A percentile compares a stretch with the other conserved stretches of the same genome.
Evolutionary conservation across 306 rosid species (phyloP).

Genomic region (Cucurbita pepo): DNA sequence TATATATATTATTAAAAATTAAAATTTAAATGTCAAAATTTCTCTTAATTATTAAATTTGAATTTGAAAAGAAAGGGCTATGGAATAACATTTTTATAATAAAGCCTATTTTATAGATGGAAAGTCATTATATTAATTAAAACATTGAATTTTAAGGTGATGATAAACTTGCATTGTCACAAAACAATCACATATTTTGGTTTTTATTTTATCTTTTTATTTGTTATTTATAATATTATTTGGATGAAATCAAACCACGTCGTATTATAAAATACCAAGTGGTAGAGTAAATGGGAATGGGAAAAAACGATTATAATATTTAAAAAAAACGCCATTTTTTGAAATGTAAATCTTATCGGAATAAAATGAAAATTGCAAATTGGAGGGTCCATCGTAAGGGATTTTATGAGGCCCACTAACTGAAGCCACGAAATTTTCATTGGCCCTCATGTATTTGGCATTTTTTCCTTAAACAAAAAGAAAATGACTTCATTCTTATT

Average conservation of each 20-base stretch:
- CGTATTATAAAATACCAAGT: background rate
- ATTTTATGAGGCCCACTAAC: background rate
- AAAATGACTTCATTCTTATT: background rate
- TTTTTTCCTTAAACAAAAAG: background rate
- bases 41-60: too few relatives aligned
- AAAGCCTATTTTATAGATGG: background rate
- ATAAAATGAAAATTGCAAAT: background rate
- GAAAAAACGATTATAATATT: background rate
- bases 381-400: background rate
- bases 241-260: background rate
- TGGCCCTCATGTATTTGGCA: background rate
- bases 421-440: background rate
- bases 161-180: background rate
- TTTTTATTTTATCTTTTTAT: background rate
- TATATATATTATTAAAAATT: too few relatives aligned
- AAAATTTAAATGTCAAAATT: too few relatives aligned
- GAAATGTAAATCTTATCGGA: background rate
- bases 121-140: background rate
- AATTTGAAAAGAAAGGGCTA: too few relatives aligned
- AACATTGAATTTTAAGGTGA: background rate
- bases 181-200: background rate
- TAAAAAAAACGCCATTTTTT: too few relatives aligned
- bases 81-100: too few relatives aligned
- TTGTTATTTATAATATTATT: background rate
- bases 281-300: background rate